A percentile compares a stretch with the other conserved stretches of the same genome.
phyloP scores from a whole-genome alignment of 805 yeast genomes.

The Pichia ethanolica region DNA sequence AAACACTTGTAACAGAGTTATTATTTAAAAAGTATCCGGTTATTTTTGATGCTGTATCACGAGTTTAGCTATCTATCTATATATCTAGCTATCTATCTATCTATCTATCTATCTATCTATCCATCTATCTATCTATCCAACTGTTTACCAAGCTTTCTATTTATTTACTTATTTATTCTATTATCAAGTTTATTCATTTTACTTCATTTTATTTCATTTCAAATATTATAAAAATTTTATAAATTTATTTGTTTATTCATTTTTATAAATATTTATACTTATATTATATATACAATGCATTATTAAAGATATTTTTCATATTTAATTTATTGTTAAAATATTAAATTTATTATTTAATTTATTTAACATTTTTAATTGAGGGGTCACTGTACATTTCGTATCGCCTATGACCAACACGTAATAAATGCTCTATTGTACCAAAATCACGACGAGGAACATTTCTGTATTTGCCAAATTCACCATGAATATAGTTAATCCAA shows the following conservation, averaged over 20 bases:
- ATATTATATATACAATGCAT: background rate
- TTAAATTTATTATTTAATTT: too few relatives aligned
- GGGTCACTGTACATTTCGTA: slow-evolving; percentile 67
- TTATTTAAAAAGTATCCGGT: slow-evolving; percentile 43
- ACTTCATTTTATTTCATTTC: too few relatives aligned
- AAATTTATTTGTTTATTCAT: background rate
- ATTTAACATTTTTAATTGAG: slow-evolving; percentile 56
- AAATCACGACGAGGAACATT: slow-evolving; percentile 69
- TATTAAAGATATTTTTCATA: background rate
- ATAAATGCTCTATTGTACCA: slow-evolving; percentile 74
- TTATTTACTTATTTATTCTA: too few relatives aligned
- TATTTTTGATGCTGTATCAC: slow-evolving; percentile 18
- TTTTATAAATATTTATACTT: background rate
- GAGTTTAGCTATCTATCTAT: background rate
- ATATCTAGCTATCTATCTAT: too few relatives aligned
- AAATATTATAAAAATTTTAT: background rate
- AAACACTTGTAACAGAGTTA: slow-evolving; percentile 73
- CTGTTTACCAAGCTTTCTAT: too few relatives aligned
- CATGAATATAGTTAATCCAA: slow-evolving; percentile 29
- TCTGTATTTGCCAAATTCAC: slow-evolving; percentile 57
- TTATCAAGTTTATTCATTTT: too few relatives aligned
- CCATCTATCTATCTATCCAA: too few relatives aligned
- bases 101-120: too few relatives aligned
- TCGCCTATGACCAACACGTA: slow-evolving; percentile 67
- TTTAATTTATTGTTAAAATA: background rate